phyloP scores from a whole-genome alignment of 805 yeast genomes.

The Kodamaea fukazawae region DNA sequence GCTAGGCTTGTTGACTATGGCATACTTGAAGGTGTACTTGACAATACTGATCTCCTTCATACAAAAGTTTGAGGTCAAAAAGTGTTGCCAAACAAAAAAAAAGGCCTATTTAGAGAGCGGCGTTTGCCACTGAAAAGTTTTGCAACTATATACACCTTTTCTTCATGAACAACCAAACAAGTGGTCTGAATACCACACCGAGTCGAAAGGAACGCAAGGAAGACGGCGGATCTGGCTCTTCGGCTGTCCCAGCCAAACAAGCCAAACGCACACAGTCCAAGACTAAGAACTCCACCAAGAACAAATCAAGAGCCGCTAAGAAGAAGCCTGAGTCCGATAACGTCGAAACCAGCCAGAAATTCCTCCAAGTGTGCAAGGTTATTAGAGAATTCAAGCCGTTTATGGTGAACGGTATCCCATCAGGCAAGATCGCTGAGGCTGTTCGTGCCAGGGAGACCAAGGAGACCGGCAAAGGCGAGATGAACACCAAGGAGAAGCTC shows the following conservation, averaged over 20 bases:
- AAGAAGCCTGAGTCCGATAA: slow-evolving; percentile 1
- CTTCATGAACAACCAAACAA: too few species aligned
- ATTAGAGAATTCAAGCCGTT: slow-evolving; percentile 30
- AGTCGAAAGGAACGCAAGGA: too few species aligned
- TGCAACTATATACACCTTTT: too few species aligned
- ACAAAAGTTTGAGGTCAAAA: too few species aligned
- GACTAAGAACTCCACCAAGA: too few species aligned
- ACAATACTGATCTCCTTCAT: slow-evolving; percentile 13
- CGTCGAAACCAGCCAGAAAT: slow-evolving; percentile 8
- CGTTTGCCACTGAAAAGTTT: too few species aligned
- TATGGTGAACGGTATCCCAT: slow-evolving; percentile 35
- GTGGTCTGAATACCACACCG: too few species aligned
- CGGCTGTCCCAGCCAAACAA: too few species aligned
- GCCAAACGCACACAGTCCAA: too few species aligned
- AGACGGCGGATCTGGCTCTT: too few species aligned
- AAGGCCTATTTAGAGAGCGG: too few species aligned
- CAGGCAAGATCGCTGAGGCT: slow-evolving; percentile 12
- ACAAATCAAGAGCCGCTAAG: neutral
- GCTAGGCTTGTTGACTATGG: slow-evolving; percentile 22
- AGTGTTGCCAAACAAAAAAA: too few species aligned
- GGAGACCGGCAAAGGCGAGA: neutral
- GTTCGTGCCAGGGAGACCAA: slow-evolving; percentile 3
- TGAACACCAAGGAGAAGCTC: slow-evolving; percentile 6
- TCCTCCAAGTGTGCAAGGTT: slow-evolving; percentile 30
- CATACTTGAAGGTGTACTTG: slow-evolving; percentile 17